Evolutionary conservation across 2,329 filamentous ascomycete genomes (phyloP).

Genomic region (Gaeumannomyces sp.): DNA sequence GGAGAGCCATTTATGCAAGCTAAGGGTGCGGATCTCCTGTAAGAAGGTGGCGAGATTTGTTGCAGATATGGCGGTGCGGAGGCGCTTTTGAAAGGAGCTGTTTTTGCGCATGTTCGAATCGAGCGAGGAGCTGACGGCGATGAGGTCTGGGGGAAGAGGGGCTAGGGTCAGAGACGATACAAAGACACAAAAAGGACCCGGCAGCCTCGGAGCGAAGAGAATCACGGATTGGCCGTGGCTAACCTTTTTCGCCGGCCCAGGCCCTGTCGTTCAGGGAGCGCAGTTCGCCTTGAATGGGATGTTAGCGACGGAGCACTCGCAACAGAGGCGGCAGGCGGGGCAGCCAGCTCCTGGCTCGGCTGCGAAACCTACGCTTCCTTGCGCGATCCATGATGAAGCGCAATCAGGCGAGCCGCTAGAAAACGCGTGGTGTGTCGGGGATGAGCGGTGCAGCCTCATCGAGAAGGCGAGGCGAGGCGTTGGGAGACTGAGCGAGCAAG

Average conservation of each 20-base stretch:
- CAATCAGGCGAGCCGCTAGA: constrained; percentile 11
- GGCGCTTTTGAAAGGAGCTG: constrained; percentile 93
- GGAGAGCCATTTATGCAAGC: constrained; percentile 91
- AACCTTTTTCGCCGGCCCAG: constrained; percentile 87
- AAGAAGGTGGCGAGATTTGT: constrained; percentile 77
- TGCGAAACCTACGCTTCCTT: constrained; percentile 49
- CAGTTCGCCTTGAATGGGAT: constrained; percentile 64
- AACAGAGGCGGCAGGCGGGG: too few species aligned
- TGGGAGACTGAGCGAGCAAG: too few species aligned
- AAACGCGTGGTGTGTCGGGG: constrained; percentile 2
- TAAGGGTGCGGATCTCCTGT: constrained; percentile 83
- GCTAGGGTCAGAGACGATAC: constrained; percentile 4
- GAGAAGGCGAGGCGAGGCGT: too few species aligned
- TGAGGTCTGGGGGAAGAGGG: constrained; percentile 54
- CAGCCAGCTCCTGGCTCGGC: neutral
- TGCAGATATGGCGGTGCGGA: constrained; percentile 81
- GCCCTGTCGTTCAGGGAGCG: constrained; percentile 80
- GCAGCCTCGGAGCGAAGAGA: neutral
- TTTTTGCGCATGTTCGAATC: constrained; percentile 98
- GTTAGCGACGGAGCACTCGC: constrained; percentile 17
- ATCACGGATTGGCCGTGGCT: constrained; percentile 13
- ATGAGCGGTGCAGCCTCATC: too few species aligned
- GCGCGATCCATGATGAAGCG: constrained; percentile 55
- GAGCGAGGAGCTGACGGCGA: constrained; percentile 69
- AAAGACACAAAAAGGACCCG: constrained; percentile 11